phyloP scores from a whole-genome alignment of 2,329 filamentous ascomycete species.

The Mariannaea elegans region DNA sequence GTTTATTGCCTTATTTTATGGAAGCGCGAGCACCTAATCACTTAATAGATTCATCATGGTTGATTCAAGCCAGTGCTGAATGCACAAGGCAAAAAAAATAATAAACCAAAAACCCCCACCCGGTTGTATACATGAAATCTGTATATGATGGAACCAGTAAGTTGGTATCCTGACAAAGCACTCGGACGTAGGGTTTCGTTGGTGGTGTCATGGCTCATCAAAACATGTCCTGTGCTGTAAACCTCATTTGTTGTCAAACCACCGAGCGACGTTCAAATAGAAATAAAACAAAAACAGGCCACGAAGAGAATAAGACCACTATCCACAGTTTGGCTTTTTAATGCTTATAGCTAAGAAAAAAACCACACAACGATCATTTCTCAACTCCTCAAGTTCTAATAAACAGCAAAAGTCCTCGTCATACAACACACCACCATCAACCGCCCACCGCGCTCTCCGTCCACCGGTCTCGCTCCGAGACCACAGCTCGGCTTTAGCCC shows the following conservation, averaged over 20 bases:
- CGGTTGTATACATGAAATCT: too few species aligned
- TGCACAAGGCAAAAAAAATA: too few species aligned
- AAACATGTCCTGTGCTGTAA: neutral
- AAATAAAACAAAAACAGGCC: conserved; percentile 1
- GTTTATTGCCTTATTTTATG: neutral
- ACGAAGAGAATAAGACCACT: conserved; percentile 7
- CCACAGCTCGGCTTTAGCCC: conserved; percentile 13
- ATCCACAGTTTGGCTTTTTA: too few species aligned
- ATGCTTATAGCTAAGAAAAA: too few species aligned
- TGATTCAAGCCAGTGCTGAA: too few species aligned
- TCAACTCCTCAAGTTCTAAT: neutral
- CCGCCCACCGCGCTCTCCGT: conserved; percentile 8
- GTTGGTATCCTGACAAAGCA: too few species aligned
- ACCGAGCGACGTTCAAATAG: neutral
- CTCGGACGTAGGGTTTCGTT: neutral
- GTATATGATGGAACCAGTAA: too few species aligned
- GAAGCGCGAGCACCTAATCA: too few species aligned
- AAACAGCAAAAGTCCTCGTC: conserved; percentile 6
- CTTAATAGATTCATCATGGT: neutral
- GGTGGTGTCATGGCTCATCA: neutral
- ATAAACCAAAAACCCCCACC: too few species aligned
- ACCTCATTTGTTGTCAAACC: neutral
- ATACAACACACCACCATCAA: conserved; percentile 6
- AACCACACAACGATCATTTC: too few species aligned
- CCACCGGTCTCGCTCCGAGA: conserved; percentile 22